phyloP scores from a whole-genome alignment of 192 early-diverging fungal genomes.

The Backusella circina region DNA sequence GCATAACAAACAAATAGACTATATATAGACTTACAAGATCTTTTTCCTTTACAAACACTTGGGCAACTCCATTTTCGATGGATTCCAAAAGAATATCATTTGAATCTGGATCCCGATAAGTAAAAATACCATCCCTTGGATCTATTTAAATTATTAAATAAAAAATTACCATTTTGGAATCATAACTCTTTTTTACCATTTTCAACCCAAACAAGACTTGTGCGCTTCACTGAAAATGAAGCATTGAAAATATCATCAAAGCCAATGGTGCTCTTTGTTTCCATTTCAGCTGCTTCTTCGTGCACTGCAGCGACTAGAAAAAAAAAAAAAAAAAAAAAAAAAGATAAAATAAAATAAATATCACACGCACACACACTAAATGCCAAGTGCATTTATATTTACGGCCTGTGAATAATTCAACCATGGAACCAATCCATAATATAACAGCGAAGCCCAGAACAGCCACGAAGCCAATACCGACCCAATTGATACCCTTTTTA shows the following conservation, averaged over 20 bases:
- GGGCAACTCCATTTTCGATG: conserved; percentile 19
- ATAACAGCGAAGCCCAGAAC: conserved; percentile 14
- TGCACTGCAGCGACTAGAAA: conserved; percentile 5
- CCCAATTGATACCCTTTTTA: conserved; percentile 12
- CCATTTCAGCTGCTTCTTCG: background rate
- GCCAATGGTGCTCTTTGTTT: background rate
- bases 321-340: too few species aligned
- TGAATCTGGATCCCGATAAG: conserved; percentile 19
- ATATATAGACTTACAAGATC: conserved; percentile 15
- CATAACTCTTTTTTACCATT: conserved; percentile 1
- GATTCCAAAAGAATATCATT: conserved; percentile 30
- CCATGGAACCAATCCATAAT: conserved; percentile 21
- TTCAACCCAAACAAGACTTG: conserved; percentile 21
- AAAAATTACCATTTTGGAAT: background rate
- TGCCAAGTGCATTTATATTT: background rate
- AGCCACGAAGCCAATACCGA: conserved; percentile 19
- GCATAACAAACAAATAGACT: background rate
- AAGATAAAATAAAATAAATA: too few species aligned
- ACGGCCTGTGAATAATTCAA: conserved; percentile 6
- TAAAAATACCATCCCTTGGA: conserved; percentile 29
- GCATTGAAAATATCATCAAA: conserved; percentile 23
- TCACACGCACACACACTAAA: too few species aligned
- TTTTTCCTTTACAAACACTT: conserved; percentile 26
- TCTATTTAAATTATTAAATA: conserved; percentile 6
- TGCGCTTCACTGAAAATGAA: conserved; percentile 5